Evolutionary conservation across 1,284 basidiomycete species (phyloP), one percentile per base, ranked within the genome.

Genomic region (Hypsizygus ulmarius): DNA sequence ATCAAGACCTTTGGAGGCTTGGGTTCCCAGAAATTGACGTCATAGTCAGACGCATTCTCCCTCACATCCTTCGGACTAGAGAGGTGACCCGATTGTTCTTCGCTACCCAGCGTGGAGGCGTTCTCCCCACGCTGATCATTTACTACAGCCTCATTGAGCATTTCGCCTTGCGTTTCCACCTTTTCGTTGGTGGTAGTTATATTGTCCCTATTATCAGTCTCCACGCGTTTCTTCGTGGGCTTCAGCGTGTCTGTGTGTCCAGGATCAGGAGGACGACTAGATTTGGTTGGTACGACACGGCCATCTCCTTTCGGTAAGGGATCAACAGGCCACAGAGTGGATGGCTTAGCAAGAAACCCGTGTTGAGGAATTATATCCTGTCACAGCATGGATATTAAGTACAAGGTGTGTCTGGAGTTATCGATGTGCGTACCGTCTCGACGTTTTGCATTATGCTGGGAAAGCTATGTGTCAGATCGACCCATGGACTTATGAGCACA

Each of bases 401-500:
- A 19, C 58, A 61, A 19, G 64, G 62, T 16, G 61, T 58, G 3
- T 67, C 63, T 3, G 66, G 67, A 1, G 8, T 38, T n/a, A n/a
- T 11, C 3, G 36, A 16, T 2, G n/a, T 34, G 47, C 78, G 64
- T 15, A 88, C 83, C 35, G 81, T 89, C 2, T 71, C 70, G 0
- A 78, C 80, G 61, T 94, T 93, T 40, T 78, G 59, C 70, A 90
- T 74, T 32, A 95, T 81, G 43, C 86, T 89, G 0, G 88, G 87
- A 58, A 95, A 92, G 41, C 82, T 87, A 60, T 94, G 91, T 0
- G 90, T 93, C 30, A 94, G 69, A 62, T 94, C 91, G 9, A 87
- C 83, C 87, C 87, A 90, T 1, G 88, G 88, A 51, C 83, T 86
- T 54, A 92, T 87, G 14, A 90, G 69, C 0, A 87, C 79, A 0